Base-by-base conservation (phyloP, 768 basidiomycete species). In the Phlebiopsis gigantea region DNA sequence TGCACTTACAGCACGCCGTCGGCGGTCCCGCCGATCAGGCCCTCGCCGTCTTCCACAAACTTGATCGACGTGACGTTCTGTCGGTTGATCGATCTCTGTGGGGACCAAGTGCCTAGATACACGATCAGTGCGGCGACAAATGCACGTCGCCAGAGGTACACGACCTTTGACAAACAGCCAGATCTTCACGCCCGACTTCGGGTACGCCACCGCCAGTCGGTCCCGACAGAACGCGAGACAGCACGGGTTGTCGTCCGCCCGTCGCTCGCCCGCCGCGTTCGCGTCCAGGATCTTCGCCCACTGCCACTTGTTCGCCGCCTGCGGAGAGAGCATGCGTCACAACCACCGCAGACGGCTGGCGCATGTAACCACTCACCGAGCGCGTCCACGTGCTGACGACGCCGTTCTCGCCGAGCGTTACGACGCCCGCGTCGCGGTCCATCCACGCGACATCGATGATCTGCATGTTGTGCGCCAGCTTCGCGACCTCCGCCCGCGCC, bases 21-120 rank as follows among this genome's bases (percentile, higher is more conserved):
- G 53, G 76, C 77, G 26, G 87, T 87, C 1, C 85, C 87, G 0
- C 87, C 86, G 22, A 88, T 70, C 45, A 88, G 70, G 47, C 81
- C 83, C 34, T 75, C 74, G 0, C 87, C 87, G 29, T 81, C 81
- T 22, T 83, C 78, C 8, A 86, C 74, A 63, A 88, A 87, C 61
- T 74, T 76, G 57, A 88, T 76, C 3, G 79, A 76, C 7, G 83
- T 84, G 46, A 87, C 83, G 53, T 85, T 83, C 59, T 79, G 81
- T 52, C 85, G 77, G 54, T 79, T 61, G 55, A 88, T 87, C 46
- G 84, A 79, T 53, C 85, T 76, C 57, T 88, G 84, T 1, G 76
- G 68, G 58, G 80, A 77, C 87, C 86, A 88, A 24, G 77, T 77
- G 14, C 81, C 85, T 87, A 58, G 28, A 47, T n/a, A 28, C 39